Evolutionary conservation across 768 basidiomycete genomes (phyloP).

Genomic region (Sporobolomyces phaffii): DNA sequence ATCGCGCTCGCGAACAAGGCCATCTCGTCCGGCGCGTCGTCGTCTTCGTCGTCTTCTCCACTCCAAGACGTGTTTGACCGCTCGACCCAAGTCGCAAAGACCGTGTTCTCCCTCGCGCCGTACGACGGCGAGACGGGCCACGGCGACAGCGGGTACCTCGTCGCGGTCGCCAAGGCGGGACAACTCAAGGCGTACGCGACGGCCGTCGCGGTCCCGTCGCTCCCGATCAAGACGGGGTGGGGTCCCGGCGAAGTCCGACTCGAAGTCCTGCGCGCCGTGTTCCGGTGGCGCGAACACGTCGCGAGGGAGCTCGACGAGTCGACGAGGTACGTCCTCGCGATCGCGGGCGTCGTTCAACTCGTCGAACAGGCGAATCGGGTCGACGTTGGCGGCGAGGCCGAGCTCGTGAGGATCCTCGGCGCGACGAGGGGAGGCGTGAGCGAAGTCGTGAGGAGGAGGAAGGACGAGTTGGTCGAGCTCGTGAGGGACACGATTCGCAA

Average conservation of each 20-base stretch:
- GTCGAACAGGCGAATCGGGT: constrained; percentile 49
- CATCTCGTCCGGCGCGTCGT: constrained; percentile 46
- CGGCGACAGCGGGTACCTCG: constrained; percentile 28
- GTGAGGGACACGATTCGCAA: constrained; percentile 53
- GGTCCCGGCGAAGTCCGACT: constrained; percentile 60
- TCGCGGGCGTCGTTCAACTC: constrained; percentile 54
- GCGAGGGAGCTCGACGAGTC: constrained; percentile 84
- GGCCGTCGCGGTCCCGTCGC: constrained; percentile 20
- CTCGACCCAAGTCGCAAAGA: constrained; percentile 8
- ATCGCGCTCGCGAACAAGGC: constrained; percentile 57
- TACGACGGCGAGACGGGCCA: constrained; percentile 28
- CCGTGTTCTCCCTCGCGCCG: constrained; percentile 26
- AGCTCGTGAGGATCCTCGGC: constrained; percentile 46
- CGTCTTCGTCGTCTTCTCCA: constrained; percentile 30
- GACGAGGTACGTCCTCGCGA: constrained; percentile 52
- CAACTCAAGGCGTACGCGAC: constrained; percentile 25
- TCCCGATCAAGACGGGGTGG: constrained; percentile 45
- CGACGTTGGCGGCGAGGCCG: constrained; percentile 58
- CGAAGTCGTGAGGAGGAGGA: constrained; percentile 29
- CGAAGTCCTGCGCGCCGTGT: constrained; percentile 74
- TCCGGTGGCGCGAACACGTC: constrained; percentile 72
- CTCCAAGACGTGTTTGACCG: constrained; percentile 22
- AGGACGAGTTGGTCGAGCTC: constrained; percentile 21
- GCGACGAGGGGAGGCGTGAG: constrained; percentile 22
- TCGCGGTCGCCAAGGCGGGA: constrained; percentile 21